A percentile compares a stretch with the other conserved stretches of the same genome.
These are phyloP conservation scores for Teratosphaeria nubilosa DNA, from an alignment of 2,329 filamentous ascomycete genomes.

Conservation along the genomic window DNA sequence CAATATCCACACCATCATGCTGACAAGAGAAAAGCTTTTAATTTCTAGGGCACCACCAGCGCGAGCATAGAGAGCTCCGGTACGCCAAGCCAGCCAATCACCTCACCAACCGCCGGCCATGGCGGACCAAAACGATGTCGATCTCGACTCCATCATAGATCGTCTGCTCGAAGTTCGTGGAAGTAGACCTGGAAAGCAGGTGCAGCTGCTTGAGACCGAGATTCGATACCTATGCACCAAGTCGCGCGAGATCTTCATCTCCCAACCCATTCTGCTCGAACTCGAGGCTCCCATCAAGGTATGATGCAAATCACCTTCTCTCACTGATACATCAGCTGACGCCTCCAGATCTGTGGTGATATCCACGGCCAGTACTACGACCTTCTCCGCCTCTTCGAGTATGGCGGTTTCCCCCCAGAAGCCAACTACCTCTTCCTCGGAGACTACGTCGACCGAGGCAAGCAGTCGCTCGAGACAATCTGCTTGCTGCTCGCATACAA, in stretches of 20 bases:
- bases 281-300: slow-evolving; percentile 99
- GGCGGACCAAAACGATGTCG: slow-evolving; percentile 79
- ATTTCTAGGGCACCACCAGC: slow-evolving; percentile 3
- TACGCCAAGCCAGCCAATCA: slow-evolving; percentile 2
- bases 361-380: slow-evolving; percentile 99
- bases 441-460: slow-evolving; percentile 97
- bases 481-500: slow-evolving; percentile 95
- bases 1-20: background rate
- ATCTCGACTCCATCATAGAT: slow-evolving; percentile 99
- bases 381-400: slow-evolving; percentile 91
- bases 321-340: background rate
- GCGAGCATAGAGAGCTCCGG: slow-evolving; percentile 13
- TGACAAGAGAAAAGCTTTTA: background rate
- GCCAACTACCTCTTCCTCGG: slow-evolving; percentile 99
- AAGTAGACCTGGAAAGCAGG: slow-evolving; percentile 95
- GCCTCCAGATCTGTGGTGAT: slow-evolving; percentile 83
- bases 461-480: slow-evolving; percentile 98
- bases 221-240: slow-evolving; percentile 97
- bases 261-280: slow-evolving; percentile 93
- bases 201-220: slow-evolving; percentile 90
- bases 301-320: slow-evolving; percentile 23
- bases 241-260: slow-evolving; percentile 98
- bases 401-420: slow-evolving; percentile 94
- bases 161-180: slow-evolving; percentile 93
- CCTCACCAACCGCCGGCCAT: slow-evolving; percentile 36